Percentiles rank a stretch among this genome's conserved stretches.
phyloP scores from a whole-genome alignment of 257 asterid genomes.

The Solanum medicagineum region DNA sequence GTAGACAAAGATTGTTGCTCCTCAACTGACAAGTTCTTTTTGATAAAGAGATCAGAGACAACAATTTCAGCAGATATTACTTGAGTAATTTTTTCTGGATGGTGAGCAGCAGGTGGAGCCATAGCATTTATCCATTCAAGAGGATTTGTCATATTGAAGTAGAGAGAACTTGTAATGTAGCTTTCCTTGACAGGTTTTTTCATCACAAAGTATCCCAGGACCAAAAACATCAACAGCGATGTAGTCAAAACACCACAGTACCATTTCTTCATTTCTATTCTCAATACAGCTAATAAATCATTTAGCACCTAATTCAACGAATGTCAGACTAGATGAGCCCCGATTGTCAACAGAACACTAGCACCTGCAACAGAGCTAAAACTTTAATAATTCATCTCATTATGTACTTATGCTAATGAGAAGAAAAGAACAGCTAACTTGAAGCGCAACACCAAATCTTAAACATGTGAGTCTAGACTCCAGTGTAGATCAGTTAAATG shows the following conservation, averaged over 20 bases:
- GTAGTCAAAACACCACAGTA: constrained; percentile 42
- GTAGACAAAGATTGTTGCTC: constrained; percentile 56
- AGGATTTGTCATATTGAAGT: constrained; percentile 60
- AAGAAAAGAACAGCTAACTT: not conserved
- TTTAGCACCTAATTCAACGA: constrained; percentile 2
- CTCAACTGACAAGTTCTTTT: constrained; percentile 40
- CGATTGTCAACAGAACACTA: not conserved
- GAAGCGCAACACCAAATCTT: not conserved
- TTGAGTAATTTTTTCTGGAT: constrained; percentile 37
- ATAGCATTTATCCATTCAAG: constrained; percentile 68
- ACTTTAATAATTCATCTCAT: not conserved
- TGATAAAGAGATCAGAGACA: constrained; percentile 34
- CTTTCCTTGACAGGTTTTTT: constrained; percentile 48
- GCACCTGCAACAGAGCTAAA: constrained; percentile 11
- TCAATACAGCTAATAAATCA: constrained; percentile 17
- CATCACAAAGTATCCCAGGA: constrained; percentile 47
- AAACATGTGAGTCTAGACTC: not conserved
- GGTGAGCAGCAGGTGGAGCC: constrained; percentile 39
- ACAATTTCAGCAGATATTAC: constrained; percentile 44
- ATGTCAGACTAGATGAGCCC: constrained; percentile 7
- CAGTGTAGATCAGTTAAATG: not conserved
- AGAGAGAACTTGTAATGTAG: constrained; percentile 32
- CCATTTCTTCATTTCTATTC: constrained; percentile 83
- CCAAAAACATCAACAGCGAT: constrained; percentile 52
- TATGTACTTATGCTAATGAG: not conserved